A percentile compares a stretch with the other conserved stretches of the same genome.
phyloP scores from a whole-genome alignment of 2,329 filamentous ascomycete genomes.

The Coniella vitis region DNA sequence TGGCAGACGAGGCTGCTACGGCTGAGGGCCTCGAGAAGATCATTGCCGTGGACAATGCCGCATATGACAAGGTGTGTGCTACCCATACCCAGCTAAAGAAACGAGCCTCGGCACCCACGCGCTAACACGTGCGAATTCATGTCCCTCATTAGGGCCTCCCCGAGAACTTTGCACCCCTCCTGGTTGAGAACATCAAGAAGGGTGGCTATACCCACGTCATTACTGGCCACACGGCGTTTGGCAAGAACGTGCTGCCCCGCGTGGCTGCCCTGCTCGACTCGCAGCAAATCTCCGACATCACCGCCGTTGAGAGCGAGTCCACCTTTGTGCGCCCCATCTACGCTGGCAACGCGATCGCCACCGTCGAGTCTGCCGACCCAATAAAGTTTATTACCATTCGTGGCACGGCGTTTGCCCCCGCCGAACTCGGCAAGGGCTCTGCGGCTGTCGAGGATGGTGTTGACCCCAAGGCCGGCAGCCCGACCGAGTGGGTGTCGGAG shows the following conservation, averaged over 20 bases:
- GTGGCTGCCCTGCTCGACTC: conserved; percentile 86
- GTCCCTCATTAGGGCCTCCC: conserved; percentile 61
- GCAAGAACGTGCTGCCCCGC: conserved; percentile 88
- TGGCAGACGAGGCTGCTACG: conserved; percentile 80
- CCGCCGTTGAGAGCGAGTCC: conserved; percentile 76
- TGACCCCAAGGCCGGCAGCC: conserved; percentile 69
- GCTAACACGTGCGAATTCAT: not conserved
- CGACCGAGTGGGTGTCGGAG: conserved; percentile 88
- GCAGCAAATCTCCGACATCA: conserved; percentile 92
- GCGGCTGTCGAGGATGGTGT: conserved; percentile 73
- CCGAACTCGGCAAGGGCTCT: conserved; percentile 63
- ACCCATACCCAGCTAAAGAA: conserved; percentile 1
- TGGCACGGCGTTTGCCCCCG: conserved; percentile 81
- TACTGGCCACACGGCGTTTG: conserved; percentile 87
- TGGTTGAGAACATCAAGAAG: conserved; percentile 96
- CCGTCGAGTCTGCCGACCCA: conserved; percentile 80
- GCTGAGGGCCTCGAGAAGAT: conserved; percentile 89
- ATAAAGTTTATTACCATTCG: conserved; percentile 89
- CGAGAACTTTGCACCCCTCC: conserved; percentile 87
- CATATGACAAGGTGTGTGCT: conserved; percentile 77
- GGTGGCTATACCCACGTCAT: conserved; percentile 90
- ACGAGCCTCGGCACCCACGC: not conserved
- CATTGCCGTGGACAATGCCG: conserved; percentile 76
- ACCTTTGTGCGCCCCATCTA: conserved; percentile 97
- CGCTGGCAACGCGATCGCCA: conserved; percentile 93